These are phyloP conservation scores for Quercus engelmannii DNA, from an alignment of 306 rosid genomes.

Conservation along the genomic window DNA sequence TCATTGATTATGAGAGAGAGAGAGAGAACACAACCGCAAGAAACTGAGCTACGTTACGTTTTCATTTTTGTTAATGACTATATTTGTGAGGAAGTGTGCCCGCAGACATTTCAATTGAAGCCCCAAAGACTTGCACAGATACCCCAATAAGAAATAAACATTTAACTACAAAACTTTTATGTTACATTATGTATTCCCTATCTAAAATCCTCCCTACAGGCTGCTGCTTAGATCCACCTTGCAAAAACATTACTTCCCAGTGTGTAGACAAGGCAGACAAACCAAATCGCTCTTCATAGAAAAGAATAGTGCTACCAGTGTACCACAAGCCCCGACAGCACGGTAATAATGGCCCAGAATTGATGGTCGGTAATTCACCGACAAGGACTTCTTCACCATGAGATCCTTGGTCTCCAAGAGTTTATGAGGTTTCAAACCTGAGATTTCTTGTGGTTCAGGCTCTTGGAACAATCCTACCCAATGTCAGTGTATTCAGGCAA, in stretches of 20 bases:
- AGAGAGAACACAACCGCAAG: not conserved
- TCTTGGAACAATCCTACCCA: conserved; percentile 35
- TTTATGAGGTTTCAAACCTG: conserved; percentile 10
- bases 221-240: conserved; percentile 19
- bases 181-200: conserved; percentile 13
- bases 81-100: conserved; percentile 31
- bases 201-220: conserved; percentile 20
- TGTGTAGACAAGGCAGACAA: conserved; percentile 8
- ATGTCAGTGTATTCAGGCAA: conserved; percentile 57
- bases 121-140: conserved; percentile 34
- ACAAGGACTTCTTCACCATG: not conserved
- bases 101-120: conserved; percentile 31
- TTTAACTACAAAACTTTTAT: conserved; percentile 13
- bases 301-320: conserved; percentile 4
- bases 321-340: conserved; percentile 22
- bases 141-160: conserved; percentile 17
- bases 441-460: conserved; percentile 23
- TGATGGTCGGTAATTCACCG: conserved; percentile 18
- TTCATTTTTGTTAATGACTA: conserved; percentile 24
- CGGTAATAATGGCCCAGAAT: not conserved
- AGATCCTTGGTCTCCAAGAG: conserved; percentile 15
- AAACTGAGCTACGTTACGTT: conserved; percentile 15
- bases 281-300: conserved; percentile 11
- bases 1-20: too few species aligned
- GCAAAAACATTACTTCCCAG: conserved; percentile 3